These are phyloP conservation scores for Verruconis gallopava DNA, from an alignment of 2,329 filamentous ascomycete genomes.

Conservation along the genomic window DNA sequence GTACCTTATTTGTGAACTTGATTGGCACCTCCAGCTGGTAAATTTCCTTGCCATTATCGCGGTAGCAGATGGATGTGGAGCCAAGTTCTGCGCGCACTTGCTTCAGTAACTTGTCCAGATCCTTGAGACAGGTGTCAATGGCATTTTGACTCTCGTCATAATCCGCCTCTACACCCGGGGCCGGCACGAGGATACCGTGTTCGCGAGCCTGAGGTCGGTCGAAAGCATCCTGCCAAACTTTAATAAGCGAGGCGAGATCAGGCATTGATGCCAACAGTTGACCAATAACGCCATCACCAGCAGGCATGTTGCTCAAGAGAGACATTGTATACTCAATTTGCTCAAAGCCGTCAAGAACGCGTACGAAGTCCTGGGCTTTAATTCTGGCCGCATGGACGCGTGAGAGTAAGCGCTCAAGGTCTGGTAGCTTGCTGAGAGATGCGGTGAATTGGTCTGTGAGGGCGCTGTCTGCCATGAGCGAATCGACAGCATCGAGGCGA, in stretches of 20 bases:
- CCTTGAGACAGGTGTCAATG: constrained; percentile 61
- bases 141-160: constrained; percentile 73
- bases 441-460: constrained; percentile 79
- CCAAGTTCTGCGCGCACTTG: constrained; percentile 61
- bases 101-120: constrained; percentile 59
- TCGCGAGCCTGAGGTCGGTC: constrained; percentile 68
- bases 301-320: constrained; percentile 58
- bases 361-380: constrained; percentile 81
- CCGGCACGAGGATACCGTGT: constrained; percentile 71
- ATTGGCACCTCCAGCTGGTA: constrained; percentile 85
- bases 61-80: constrained; percentile 45
- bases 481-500: constrained; percentile 83
- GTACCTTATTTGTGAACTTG: constrained; percentile 63
- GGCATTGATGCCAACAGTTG: constrained; percentile 79
- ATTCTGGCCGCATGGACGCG: constrained; percentile 88
- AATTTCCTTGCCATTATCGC: constrained; percentile 87
- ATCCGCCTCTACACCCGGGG: constrained; percentile 76
- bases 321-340: constrained; percentile 93
- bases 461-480: constrained; percentile 69
- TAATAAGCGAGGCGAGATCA: constrained; percentile 58
- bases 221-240: constrained; percentile 86
- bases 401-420: constrained; percentile 86
- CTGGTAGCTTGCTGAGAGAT: constrained; percentile 81
- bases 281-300: constrained; percentile 73
- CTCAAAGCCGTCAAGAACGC: constrained; percentile 89